These are phyloP conservation scores for Triticum urartu DNA, from an alignment of 176 grass and related monocot genomes.

Conservation along the genomic window DNA sequence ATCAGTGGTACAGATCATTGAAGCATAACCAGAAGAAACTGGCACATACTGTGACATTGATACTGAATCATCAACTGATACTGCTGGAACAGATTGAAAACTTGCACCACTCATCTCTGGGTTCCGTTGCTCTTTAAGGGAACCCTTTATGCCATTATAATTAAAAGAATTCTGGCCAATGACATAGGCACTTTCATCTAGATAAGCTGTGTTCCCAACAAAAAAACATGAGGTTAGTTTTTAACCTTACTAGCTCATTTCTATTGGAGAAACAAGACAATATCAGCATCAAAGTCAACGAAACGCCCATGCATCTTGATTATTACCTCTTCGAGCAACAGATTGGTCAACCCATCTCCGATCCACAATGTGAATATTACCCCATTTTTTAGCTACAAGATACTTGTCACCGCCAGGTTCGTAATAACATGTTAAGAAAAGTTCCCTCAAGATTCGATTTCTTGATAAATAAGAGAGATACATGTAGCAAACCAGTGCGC, in stretches of 20 bases:
- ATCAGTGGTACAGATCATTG: conserved; percentile 42
- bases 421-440: conserved; percentile 86
- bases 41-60: conserved; percentile 56
- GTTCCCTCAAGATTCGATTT: conserved; percentile 7
- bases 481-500: neutral
- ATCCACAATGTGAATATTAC: conserved; percentile 73
- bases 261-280: conserved; percentile 22
- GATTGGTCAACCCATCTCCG: conserved; percentile 76
- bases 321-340: conserved; percentile 81
- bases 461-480: neutral
- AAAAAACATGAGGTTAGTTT: conserved; percentile 26
- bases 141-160: conserved; percentile 43
- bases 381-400: conserved; percentile 76
- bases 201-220: conserved; percentile 58
- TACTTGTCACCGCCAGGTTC: conserved; percentile 90
- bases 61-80: conserved; percentile 51
- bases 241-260: conserved; percentile 22
- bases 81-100: conserved; percentile 51
- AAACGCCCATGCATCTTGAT: conserved; percentile 12
- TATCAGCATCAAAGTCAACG: conserved; percentile 14
- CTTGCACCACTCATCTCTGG: conserved; percentile 41
- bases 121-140: conserved; percentile 60
- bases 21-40: conserved; percentile 46
- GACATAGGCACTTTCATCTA: conserved; percentile 70
- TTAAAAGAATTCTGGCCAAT: conserved; percentile 46